Evolutionary conservation across 768 basidiomycete genomes (phyloP), one percentile per base, ranked within the genome.

Genomic region (Lenzites betulinus): DNA sequence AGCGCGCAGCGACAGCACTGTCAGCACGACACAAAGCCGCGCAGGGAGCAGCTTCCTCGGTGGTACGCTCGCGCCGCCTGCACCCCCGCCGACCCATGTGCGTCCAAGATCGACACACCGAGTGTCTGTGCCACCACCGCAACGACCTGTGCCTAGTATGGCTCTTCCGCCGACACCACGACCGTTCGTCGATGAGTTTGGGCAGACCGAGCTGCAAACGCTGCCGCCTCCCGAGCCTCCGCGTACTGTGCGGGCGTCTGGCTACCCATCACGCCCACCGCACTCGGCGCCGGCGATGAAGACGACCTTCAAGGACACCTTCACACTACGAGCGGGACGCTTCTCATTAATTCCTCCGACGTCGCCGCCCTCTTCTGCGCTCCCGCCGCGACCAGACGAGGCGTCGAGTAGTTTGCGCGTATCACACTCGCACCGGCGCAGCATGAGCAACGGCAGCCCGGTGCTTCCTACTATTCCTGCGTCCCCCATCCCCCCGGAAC

Each of bases 311-410:
- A 84, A 88, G 53, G 83, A 81, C 53, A 83, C 86, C 33, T 73
- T 87, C 20, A 75, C 81, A 15, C 77, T 83, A 60, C 85, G 88
- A 58, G 77, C 82, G 7, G 73, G 87, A 54, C 59, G 64, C 23
- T 64, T 73, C 25, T 75, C 74, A 25, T 20, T 66, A 16, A 59
- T 70, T 3, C 70, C 87, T 22, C 89, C 88, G 0, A 85, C 84
- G 55, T 82, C 83, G 35, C 84, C 89, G 7, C 88, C 90, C 8
- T 79, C 83, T 1, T 74, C 77, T 18, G 76, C 73, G 23, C 77
- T 90, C 1, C 87, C 90, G 4, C 87, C 86, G 7, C 82, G 87
- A 35, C 90, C 89, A 6, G 88, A 89, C 58, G 87, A 90, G 61
- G 49, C 58, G 23, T 30, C 38, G 30, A 42, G 43, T 26, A 46